Conservation (phyloP, 192 early-diverging fungal species). For the Geosiphon pyriformis region DNA sequence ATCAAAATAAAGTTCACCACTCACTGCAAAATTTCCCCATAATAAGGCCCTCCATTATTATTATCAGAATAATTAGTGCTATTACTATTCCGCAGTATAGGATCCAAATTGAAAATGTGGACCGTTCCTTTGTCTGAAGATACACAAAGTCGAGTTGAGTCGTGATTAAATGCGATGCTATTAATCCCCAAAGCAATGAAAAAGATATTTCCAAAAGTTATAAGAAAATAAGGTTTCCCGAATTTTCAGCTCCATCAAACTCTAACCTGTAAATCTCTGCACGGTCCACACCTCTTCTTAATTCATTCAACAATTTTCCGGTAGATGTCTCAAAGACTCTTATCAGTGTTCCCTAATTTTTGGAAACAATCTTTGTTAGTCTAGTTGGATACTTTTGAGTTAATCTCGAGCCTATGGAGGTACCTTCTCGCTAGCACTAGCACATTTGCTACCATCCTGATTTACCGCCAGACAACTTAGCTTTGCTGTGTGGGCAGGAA, state of each 20-base stretch:
- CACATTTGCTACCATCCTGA: constrained; percentile 69
- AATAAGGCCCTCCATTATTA: constrained; percentile 41
- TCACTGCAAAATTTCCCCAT: constrained; percentile 44
- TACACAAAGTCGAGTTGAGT: constrained; percentile 72
- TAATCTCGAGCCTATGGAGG: too few relatives aligned
- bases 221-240: too few relatives aligned
- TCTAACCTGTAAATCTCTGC: constrained; percentile 72
- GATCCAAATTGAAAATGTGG: constrained; percentile 85
- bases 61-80: constrained; percentile 32
- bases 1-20: background rate
- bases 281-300: constrained; percentile 81
- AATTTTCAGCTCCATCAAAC: too few relatives aligned
- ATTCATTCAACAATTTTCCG: constrained; percentile 72
- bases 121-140: constrained; percentile 91
- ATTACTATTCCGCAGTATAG: constrained; percentile 36
- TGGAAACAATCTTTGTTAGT: background rate
- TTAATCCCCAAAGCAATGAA: background rate
- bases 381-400: too few relatives aligned
- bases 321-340: constrained; percentile 78
- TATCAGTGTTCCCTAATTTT: constrained; percentile 71
- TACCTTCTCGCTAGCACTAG: constrained; percentile 75
- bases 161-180: constrained; percentile 77
- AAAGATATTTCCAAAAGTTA: background rate
- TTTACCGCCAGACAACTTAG: constrained; percentile 78
- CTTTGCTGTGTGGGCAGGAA: constrained; percentile 74